A percentile compares a stretch with the other conserved stretches of the same genome.
Evolutionary conservation across 2,329 filamentous ascomycete species (phyloP).

Genomic region (Trichoderma sp.): DNA sequence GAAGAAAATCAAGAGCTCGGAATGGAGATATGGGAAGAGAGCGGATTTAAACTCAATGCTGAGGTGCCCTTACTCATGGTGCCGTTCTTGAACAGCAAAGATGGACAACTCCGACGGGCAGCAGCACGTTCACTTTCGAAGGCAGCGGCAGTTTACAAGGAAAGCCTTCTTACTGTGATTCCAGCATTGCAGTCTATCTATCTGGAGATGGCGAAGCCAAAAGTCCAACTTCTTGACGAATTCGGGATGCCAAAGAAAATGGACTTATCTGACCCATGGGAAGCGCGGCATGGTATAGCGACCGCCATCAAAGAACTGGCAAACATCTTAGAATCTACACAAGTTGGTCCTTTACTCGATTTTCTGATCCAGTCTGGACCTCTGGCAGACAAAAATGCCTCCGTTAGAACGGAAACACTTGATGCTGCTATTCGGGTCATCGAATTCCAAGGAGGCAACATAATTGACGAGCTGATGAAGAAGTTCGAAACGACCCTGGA

Average conservation of each 20-base stretch:
- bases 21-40: slow-evolving; percentile 92
- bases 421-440: slow-evolving; percentile 84
- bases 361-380: slow-evolving; percentile 87
- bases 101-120: slow-evolving; percentile 79
- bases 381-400: slow-evolving; percentile 76
- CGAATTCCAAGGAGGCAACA: slow-evolving; percentile 73
- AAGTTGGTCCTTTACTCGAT: slow-evolving; percentile 75
- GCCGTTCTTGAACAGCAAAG: slow-evolving; percentile 76
- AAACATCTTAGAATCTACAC: slow-evolving; percentile 63
- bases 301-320: slow-evolving; percentile 83
- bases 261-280: slow-evolving; percentile 87
- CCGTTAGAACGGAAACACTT: slow-evolving; percentile 86
- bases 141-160: slow-evolving; percentile 62
- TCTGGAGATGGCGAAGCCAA: slow-evolving; percentile 75
- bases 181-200: slow-evolving; percentile 70
- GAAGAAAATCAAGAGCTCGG: slow-evolving; percentile 84
- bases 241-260: slow-evolving; percentile 94
- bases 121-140: slow-evolving; percentile 81
- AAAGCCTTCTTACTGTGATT: slow-evolving; percentile 63
- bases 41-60: slow-evolving; percentile 69
- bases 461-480: slow-evolving; percentile 88
- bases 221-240: slow-evolving; percentile 80
- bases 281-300: slow-evolving; percentile 84
- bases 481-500: slow-evolving; percentile 89
- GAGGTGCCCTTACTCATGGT: slow-evolving; percentile 68